phyloP scores from a whole-genome alignment of 371 early-diverging fungal genomes.

The Blastocladiella emersonii region DNA sequence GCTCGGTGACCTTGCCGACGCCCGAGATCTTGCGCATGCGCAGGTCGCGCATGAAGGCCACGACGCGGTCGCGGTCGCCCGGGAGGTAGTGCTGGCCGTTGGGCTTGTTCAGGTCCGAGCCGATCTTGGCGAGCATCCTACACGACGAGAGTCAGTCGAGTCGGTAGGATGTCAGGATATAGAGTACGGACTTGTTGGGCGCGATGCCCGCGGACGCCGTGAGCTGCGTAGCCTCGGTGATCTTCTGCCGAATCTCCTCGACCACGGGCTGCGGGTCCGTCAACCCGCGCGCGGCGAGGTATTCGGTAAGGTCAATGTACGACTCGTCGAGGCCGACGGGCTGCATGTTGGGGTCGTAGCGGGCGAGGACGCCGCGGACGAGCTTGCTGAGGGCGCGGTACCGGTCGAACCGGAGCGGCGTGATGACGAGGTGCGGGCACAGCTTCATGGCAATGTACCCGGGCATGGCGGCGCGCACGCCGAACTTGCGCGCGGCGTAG shows the following conservation, averaged over 20 bases:
- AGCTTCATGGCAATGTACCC: constrained; percentile 4
- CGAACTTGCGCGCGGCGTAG: constrained; percentile 7
- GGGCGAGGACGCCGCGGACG: neutral
- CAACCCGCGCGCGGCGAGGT: neutral
- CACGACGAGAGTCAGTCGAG: neutral
- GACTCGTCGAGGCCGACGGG: constrained; percentile 4
- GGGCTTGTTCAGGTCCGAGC: constrained; percentile 7
- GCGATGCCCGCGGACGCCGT: constrained; percentile 8
- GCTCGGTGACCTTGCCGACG: constrained; percentile 7
- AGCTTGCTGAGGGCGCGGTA: neutral
- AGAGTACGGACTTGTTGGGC: constrained; percentile 25
- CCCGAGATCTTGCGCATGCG: constrained; percentile 5
- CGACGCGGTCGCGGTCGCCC: neutral
- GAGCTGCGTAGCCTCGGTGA: neutral
- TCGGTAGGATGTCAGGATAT: neutral
- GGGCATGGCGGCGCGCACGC: constrained; percentile 7
- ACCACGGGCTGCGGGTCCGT: constrained; percentile 1
- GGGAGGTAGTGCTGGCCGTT: constrained; percentile 6
- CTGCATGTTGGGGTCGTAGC: neutral
- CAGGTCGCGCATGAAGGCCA: neutral
- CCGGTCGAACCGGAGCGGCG: constrained; percentile 4
- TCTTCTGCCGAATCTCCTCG: neutral
- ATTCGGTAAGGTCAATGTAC: constrained; percentile 1
- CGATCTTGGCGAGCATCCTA: constrained; percentile 5
- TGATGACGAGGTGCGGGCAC: constrained; percentile 6